phyloP scores from a whole-genome alignment of 2,329 filamentous ascomycete genomes.

The Sarocladium brachiariae region DNA sequence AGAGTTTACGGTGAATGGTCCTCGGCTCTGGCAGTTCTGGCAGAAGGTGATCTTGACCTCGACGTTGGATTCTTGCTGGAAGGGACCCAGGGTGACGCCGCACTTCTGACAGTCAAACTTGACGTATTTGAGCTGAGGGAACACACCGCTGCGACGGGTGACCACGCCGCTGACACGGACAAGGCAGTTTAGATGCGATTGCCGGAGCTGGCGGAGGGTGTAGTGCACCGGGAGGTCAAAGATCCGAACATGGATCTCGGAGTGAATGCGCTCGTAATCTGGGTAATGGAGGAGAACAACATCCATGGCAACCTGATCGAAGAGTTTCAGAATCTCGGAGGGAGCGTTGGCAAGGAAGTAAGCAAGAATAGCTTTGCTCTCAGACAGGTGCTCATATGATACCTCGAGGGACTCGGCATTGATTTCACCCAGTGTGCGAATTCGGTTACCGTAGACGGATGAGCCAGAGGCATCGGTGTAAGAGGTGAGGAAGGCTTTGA shows the following conservation, averaged over 20 bases:
- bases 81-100: slow-evolving; percentile 83
- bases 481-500: slow-evolving; percentile 94
- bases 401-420: slow-evolving; percentile 96
- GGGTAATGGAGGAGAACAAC: slow-evolving; percentile 93
- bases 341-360: slow-evolving; percentile 96
- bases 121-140: slow-evolving; percentile 96
- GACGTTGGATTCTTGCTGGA: slow-evolving; percentile 93
- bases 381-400: slow-evolving; percentile 85
- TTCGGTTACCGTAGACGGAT: slow-evolving; percentile 91
- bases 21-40: slow-evolving; percentile 90
- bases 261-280: slow-evolving; percentile 95
- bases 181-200: slow-evolving; percentile 92
- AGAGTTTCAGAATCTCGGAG: slow-evolving; percentile 89
- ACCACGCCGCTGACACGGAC: slow-evolving; percentile 94
- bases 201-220: slow-evolving; percentile 88
- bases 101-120: slow-evolving; percentile 97
- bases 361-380: slow-evolving; percentile 85
- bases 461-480: slow-evolving; percentile 84
- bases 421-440: slow-evolving; percentile 90
- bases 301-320: slow-evolving; percentile 95
- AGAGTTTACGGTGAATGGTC: slow-evolving; percentile 91
- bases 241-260: slow-evolving; percentile 95
- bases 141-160: slow-evolving; percentile 87
- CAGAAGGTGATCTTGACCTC: slow-evolving; percentile 97
- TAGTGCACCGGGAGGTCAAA: slow-evolving; percentile 92